Percentiles rank a stretch among this genome's conserved stretches.
Evolutionary conservation across 192 early-diverging fungal species (phyloP).

Genomic region (Chytriomyces sp.): DNA sequence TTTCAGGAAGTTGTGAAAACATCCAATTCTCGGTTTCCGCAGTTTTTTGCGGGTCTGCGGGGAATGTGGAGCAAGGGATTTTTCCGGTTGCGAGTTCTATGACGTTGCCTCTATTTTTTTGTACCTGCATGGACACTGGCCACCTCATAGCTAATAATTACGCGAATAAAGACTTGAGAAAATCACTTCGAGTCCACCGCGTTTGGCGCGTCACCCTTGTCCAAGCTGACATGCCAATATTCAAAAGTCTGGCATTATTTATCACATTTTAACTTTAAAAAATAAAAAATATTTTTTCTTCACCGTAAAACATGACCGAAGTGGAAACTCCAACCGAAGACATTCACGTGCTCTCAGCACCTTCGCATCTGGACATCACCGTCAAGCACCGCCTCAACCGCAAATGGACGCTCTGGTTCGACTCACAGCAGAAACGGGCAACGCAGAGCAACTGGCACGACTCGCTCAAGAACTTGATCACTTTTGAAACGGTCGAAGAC

Average conservation of each 20-base stretch:
- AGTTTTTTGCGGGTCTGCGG: background rate
- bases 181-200: too few species aligned
- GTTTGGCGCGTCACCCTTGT: too few species aligned
- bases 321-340: background rate
- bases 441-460: slow-evolving; percentile 79
- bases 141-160: too few species aligned
- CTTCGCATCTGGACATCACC: slow-evolving; percentile 65
- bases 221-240: too few species aligned
- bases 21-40: background rate
- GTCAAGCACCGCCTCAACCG: slow-evolving; percentile 88
- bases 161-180: too few species aligned
- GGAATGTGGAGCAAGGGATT: background rate
- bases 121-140: too few species aligned
- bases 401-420: slow-evolving; percentile 95
- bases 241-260: too few species aligned
- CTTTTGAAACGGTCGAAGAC: slow-evolving; percentile 92
- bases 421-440: slow-evolving; percentile 71
- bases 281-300: too few species aligned
- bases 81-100: background rate
- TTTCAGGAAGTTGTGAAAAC: background rate
- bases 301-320: too few species aligned
- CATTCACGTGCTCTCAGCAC: background rate
- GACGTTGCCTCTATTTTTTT: background rate
- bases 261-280: too few species aligned
- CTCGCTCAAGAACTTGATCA: slow-evolving; percentile 87